Percentiles rank a stretch among this genome's conserved stretches.
These are phyloP conservation scores for Aristolochia contorta DNA, from an alignment of 164 flowering plant genomes.

Conservation along the genomic window DNA sequence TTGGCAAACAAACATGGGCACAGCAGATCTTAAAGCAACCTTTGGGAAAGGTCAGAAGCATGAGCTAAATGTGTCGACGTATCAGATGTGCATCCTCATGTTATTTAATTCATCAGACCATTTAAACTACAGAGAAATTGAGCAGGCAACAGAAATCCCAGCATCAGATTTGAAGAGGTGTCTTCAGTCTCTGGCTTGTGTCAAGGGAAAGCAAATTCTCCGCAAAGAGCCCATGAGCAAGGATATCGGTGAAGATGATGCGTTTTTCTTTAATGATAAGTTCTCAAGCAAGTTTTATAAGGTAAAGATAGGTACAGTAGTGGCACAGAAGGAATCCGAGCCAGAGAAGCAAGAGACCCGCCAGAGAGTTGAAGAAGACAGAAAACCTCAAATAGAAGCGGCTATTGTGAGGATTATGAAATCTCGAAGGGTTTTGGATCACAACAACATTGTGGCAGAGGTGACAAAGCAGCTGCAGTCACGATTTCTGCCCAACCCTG, in stretches of 20 bases:
- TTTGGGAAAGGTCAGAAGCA: slow-evolving; percentile 85
- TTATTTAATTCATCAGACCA: slow-evolving; percentile 42
- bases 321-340: slow-evolving; percentile 92
- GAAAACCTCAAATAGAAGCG: slow-evolving; percentile 97
- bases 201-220: slow-evolving; percentile 71
- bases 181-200: slow-evolving; percentile 55
- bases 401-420: slow-evolving; percentile 95
- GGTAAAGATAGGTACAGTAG: slow-evolving; percentile 92
- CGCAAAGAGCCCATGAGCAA: slow-evolving; percentile 92
- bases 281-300: slow-evolving; percentile 76
- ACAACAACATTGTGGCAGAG: slow-evolving; percentile 82
- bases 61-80: slow-evolving; percentile 86
- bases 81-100: slow-evolving; percentile 64
- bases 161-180: slow-evolving; percentile 50
- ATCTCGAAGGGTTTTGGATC: slow-evolving; percentile 74
- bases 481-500: slow-evolving; percentile 81
- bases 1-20: slow-evolving; percentile 61
- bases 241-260: slow-evolving; percentile 83
- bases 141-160: slow-evolving; percentile 61
- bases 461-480: slow-evolving; percentile 95
- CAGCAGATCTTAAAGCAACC: slow-evolving; percentile 42
- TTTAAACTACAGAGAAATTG: slow-evolving; percentile 40
- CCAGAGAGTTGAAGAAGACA: slow-evolving; percentile 93
- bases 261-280: slow-evolving; percentile 72
- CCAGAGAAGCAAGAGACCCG: slow-evolving; percentile 94